phyloP scores from a whole-genome alignment of 768 basidiomycete genomes.

The Phlegmacium glaucopus region DNA sequence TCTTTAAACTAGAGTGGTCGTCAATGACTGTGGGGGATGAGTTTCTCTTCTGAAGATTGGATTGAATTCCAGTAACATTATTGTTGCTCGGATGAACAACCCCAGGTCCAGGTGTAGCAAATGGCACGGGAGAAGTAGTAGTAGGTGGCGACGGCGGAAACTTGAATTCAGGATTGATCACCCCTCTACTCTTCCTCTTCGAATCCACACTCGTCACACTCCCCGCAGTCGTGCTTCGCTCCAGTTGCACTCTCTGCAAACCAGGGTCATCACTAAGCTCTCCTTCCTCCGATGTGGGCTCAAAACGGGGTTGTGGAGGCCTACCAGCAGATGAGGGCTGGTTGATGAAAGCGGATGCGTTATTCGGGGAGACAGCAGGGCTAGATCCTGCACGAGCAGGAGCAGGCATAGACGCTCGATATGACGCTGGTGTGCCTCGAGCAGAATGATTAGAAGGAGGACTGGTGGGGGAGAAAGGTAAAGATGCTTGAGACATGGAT shows the following conservation, averaged over 20 bases:
- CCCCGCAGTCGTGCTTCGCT: slow-evolving; percentile 12
- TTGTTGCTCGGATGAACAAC: slow-evolving; percentile 12
- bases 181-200: slow-evolving; percentile 56
- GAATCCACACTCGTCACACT: slow-evolving; percentile 7
- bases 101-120: slow-evolving; percentile 26
- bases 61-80: too few relatives aligned
- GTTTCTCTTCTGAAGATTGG: slow-evolving; percentile 1
- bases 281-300: slow-evolving; percentile 51
- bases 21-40: slow-evolving; percentile 7
- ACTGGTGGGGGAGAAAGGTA: slow-evolving; percentile 41
- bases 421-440: slow-evolving; percentile 31
- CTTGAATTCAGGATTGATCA: slow-evolving; percentile 76
- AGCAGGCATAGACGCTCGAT: slow-evolving; percentile 68
- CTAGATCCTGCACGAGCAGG: slow-evolving; percentile 37
- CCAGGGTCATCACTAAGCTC: slow-evolving; percentile 31
- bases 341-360: slow-evolving; percentile 37
- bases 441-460: slow-evolving; percentile 23
- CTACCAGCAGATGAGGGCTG: slow-evolving; percentile 25
- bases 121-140: slow-evolving; percentile 16
- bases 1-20: neutral
- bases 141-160: slow-evolving; percentile 49
- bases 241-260: slow-evolving; percentile 27
- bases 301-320: slow-evolving; percentile 32
- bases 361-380: slow-evolving; percentile 35
- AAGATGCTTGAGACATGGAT: slow-evolving; percentile 71